Conservation (phyloP, 768 basidiomycete genomes). For the Amanita phalloides region DNA sequence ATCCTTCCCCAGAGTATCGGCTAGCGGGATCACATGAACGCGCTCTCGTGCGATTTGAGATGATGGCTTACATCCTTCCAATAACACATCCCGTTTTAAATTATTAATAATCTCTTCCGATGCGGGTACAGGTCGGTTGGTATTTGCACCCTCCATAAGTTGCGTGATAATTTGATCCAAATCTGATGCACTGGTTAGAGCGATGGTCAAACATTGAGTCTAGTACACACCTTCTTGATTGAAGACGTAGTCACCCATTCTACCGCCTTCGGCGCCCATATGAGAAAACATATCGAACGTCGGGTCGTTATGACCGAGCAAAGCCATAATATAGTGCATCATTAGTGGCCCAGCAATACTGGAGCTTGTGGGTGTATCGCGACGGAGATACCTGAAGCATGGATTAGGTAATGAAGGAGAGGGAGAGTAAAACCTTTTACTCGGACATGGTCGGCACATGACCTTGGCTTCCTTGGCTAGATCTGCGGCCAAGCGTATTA, state of each 20-base stretch:
- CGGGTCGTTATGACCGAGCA: constrained; percentile 43
- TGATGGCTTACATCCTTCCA: constrained; percentile 47
- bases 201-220: neutral
- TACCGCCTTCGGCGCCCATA: constrained; percentile 34
- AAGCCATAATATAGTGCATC: constrained; percentile 61
- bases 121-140: constrained; percentile 72
- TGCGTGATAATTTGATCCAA: constrained; percentile 80
- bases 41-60: neutral
- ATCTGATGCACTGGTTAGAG: constrained; percentile 29
- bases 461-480: constrained; percentile 11
- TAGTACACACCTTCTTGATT: constrained; percentile 64
- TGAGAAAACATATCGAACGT: constrained; percentile 31
- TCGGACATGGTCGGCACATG: constrained; percentile 41
- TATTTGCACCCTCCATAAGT: constrained; percentile 73
- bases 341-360: constrained; percentile 51
- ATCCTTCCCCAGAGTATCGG: constrained; percentile 56
- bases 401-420: constrained; percentile 1
- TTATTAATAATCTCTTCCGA: constrained; percentile 69
- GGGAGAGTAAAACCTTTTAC: constrained; percentile 21
- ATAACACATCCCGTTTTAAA: constrained; percentile 53
- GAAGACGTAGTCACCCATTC: constrained; percentile 88
- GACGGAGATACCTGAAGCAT: constrained; percentile 23
- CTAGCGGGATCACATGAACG: constrained; percentile 21
- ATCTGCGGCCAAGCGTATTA: constrained; percentile 7
- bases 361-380: constrained; percentile 17